Base-by-base conservation (phyloP, 2,329 filamentous ascomycete genomes). In the Hypoxylon sp. region DNA sequence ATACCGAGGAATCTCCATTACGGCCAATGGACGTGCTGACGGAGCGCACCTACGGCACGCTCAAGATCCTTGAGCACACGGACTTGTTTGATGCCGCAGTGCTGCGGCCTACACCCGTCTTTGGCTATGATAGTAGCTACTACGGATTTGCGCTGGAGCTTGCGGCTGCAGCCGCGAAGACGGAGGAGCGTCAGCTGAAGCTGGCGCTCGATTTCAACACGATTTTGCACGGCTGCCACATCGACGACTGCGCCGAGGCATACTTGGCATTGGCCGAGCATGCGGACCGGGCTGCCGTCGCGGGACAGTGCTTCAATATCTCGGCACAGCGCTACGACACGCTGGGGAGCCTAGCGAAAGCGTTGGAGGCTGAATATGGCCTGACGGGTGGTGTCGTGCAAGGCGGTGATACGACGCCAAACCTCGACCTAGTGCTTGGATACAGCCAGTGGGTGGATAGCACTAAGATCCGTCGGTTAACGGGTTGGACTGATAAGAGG, bases 171-270 rank as follows among this genome's bases (percentile, higher is more conserved):
- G 67, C 75, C 9, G 73, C 71, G 2, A 69, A 63, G 11, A 48
- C 53, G 3, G 60, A 60, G 2, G 59, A 64, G 6, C 32, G 52
- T 2, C 49, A 64, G 2, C 60, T 84, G 30, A 67, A 72, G 14
- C 63, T 85, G 2, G 75, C 79, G 0, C 73, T 77, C 0, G 68
- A 80, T 43, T 75, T 77, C 0, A 74, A 79, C 17, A 80, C 75
- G 13, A 81, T 85, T 32, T 73, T 84, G 65, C 84, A 86, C 63
- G 81, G 79, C 2, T 77, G 81, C 38, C 84, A 86, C 64, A 77
- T 86, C 11, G 84, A 86, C 67, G 84, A 86, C 67, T 85, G 83
- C 50, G 83, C 74, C 1, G 80, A 83, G 14, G 83, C 82, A 0
- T 86, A 86, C 62, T 74, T 85, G 2, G 77, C 81, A 0, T 75